phyloP scores from a whole-genome alignment of 2,329 filamentous ascomycete genomes.

The Canariomyces notabilis region DNA sequence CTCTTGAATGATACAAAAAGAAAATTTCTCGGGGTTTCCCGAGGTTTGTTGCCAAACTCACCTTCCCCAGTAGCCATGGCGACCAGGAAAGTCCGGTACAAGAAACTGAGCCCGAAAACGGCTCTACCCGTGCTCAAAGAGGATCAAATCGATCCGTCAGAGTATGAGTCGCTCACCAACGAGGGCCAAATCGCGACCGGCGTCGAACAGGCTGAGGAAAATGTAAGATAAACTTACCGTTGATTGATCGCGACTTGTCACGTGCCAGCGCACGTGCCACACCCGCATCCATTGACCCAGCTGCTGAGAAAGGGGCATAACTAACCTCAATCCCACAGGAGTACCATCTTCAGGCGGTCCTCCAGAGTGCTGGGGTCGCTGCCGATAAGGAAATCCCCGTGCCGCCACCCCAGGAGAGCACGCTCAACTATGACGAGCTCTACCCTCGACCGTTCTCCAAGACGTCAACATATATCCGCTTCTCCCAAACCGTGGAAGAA shows the following conservation, averaged over 20 bases:
- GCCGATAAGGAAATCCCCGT: slow-evolving; percentile 61
- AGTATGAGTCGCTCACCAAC: slow-evolving; percentile 82
- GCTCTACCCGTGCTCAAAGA: slow-evolving; percentile 82
- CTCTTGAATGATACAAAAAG: slow-evolving; percentile 57
- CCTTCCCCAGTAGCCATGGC: slow-evolving; percentile 48
- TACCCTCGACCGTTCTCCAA: slow-evolving; percentile 77
- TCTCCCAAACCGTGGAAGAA: slow-evolving; percentile 97
- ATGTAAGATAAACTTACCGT: slow-evolving; percentile 60
- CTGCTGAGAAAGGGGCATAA: slow-evolving; percentile 13
- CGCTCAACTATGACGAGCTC: slow-evolving; percentile 80
- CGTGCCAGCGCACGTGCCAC: slow-evolving; percentile 46
- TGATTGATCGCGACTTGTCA: slow-evolving; percentile 34
- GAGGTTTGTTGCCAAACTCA: slow-evolving; percentile 36
- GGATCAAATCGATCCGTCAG: slow-evolving; percentile 78
- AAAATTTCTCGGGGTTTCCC: slow-evolving; percentile 59
- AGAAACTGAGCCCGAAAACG: slow-evolving; percentile 90
- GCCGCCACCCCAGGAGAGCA: slow-evolving; percentile 58
- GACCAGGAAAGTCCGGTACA: slow-evolving; percentile 69
- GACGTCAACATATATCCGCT: slow-evolving; percentile 91
- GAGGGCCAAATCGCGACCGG: slow-evolving; percentile 87
- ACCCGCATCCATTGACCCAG: slow-evolving; percentile 1
- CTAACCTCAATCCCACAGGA: slow-evolving; percentile 55
- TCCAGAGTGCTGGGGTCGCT: slow-evolving; percentile 51
- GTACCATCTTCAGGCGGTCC: slow-evolving; percentile 87
- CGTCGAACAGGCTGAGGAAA: slow-evolving; percentile 95